These are phyloP conservation scores for Hygrophoropsis aurantiaca DNA, from an alignment of 768 basidiomycete species.

Conservation along the genomic window DNA sequence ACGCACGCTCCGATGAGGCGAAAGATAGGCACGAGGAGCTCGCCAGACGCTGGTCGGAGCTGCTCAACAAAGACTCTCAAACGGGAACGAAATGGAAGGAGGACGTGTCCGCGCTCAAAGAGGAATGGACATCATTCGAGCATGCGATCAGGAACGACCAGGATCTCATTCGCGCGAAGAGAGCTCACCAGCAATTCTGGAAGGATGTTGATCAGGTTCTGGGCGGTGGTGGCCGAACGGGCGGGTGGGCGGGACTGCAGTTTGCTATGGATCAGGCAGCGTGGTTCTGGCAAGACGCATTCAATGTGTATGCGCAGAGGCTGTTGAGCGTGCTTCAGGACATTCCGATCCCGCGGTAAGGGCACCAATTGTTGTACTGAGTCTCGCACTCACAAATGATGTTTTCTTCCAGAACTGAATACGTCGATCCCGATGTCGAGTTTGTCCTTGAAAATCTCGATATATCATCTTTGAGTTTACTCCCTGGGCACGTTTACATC, in stretches of 20 bases:
- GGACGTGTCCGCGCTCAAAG: constrained; percentile 45
- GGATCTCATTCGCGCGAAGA: constrained; percentile 46
- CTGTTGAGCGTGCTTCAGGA: constrained; percentile 51
- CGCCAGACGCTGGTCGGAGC: constrained; percentile 46
- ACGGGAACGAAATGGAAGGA: constrained; percentile 50
- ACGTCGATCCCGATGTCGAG: constrained; percentile 64
- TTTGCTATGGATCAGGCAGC: constrained; percentile 58
- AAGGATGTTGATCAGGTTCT: constrained; percentile 53
- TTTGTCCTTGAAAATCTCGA: constrained; percentile 77
- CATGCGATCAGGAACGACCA: constrained; percentile 46
- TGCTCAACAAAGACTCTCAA: constrained; percentile 45
- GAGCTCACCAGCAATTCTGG: constrained; percentile 49
- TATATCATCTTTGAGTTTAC: constrained; percentile 62
- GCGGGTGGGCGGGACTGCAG: constrained; percentile 43
- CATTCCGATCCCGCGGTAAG: constrained; percentile 69
- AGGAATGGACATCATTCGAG: constrained; percentile 45
- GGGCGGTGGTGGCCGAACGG: constrained; percentile 40
- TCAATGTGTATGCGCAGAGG: constrained; percentile 76
- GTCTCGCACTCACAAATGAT: no score
- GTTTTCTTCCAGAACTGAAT: constrained; percentile 56
- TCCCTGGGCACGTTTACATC: constrained; percentile 70
- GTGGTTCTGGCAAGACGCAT: constrained; percentile 82
- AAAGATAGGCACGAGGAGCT: constrained; percentile 42
- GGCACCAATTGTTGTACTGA: constrained; percentile 1
- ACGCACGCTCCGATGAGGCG: constrained; percentile 50